phyloP scores from a whole-genome alignment of 2,329 filamentous ascomycete species.

The Pseudogymnoascus sp. region DNA sequence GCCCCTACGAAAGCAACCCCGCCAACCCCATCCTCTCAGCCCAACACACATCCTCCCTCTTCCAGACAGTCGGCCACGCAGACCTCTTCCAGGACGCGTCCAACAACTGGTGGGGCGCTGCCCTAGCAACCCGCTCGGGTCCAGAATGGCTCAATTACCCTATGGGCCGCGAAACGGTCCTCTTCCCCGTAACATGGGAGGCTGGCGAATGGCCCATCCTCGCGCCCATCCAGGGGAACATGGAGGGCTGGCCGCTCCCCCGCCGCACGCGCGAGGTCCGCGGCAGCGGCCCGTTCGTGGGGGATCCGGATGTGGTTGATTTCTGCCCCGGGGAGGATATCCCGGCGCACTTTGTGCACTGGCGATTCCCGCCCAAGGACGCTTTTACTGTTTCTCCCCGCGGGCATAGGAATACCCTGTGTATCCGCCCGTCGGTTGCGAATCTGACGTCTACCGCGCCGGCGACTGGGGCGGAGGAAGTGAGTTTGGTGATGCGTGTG shows the following conservation, averaged over 20 bases:
- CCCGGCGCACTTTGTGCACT: slow-evolving; percentile 48
- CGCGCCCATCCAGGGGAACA: slow-evolving; percentile 34
- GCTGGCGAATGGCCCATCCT: slow-evolving; percentile 41
- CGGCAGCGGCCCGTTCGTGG: slow-evolving; percentile 35
- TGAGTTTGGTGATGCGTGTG: slow-evolving; percentile 45
- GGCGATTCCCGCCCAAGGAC: slow-evolving; percentile 41
- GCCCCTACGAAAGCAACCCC: slow-evolving; percentile 35
- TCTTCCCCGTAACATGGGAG: slow-evolving; percentile 41
- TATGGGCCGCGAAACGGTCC: slow-evolving; percentile 46
- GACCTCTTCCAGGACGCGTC: slow-evolving; percentile 45
- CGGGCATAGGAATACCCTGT: slow-evolving; percentile 36
- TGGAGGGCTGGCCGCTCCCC: slow-evolving; percentile 36
- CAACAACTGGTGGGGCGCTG: slow-evolving; percentile 43
- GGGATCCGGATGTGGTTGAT: slow-evolving; percentile 36
- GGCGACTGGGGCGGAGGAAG: slow-evolving; percentile 37
- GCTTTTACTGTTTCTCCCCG: slow-evolving; percentile 39
- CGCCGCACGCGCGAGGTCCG: slow-evolving; percentile 26
- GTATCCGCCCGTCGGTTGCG: slow-evolving; percentile 39
- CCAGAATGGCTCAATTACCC: slow-evolving; percentile 36
- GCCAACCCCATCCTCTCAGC: slow-evolving; percentile 40
- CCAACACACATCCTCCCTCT: slow-evolving; percentile 30
- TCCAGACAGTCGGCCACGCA: slow-evolving; percentile 48
- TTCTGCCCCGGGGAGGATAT: slow-evolving; percentile 38
- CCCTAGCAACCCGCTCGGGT: slow-evolving; percentile 38
- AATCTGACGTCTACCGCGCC: slow-evolving; percentile 48